Base-by-base conservation (phyloP, 2,329 filamentous ascomycete species). In the Exutisphaerella laricina region DNA sequence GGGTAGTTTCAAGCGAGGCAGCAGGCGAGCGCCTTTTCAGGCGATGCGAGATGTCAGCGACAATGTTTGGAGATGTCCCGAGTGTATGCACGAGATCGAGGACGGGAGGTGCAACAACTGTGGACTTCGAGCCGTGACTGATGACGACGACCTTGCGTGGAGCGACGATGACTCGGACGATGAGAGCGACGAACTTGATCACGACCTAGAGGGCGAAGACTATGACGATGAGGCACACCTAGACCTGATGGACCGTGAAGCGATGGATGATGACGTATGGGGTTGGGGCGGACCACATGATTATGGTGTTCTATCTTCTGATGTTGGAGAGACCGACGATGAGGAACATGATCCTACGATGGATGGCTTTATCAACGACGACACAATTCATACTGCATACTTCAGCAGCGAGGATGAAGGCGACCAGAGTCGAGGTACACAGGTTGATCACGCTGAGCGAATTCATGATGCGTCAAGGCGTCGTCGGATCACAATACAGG, bases 1-100 rank as follows among this genome's bases (percentile, higher is more conserved):
- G 48, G 81, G 80, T 17, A 70, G 69, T 45, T 83, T 81, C 60
- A 70, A 65, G 34, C 55, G 50, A 14, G 52, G 52, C 13, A 42
- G 39, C n/a, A 41, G 40, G 21, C 42, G 45, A 41, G 46, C 36
- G 50, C 58, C 39, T 48, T 45, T 66, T 26, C 45, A 65, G 53
- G 54, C 75, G 9, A 66, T 79, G 25, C 65, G 70, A 34, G 79
- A 83, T 51, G 65, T 72, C 23, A 71, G 73, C 56, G 80, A 84
- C 58, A 73, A 75, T 23, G 73, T 84, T 13, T 66, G 75, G 41
- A 72, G 80, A 50, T 85, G 82, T 58, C 80, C 80, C 1, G 50
- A 66, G 2, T 85, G 82, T 61, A 64, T 70, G 6, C 77, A 75
- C 71, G 82, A 85, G 60, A 66, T 84, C 34, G 77, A 80, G 57